A percentile compares a stretch with the other conserved stretches of the same genome.
These are phyloP conservation scores for Thecamonas trahens DNA, from an alignment of 78 protist species.

Conservation along the genomic window DNA sequence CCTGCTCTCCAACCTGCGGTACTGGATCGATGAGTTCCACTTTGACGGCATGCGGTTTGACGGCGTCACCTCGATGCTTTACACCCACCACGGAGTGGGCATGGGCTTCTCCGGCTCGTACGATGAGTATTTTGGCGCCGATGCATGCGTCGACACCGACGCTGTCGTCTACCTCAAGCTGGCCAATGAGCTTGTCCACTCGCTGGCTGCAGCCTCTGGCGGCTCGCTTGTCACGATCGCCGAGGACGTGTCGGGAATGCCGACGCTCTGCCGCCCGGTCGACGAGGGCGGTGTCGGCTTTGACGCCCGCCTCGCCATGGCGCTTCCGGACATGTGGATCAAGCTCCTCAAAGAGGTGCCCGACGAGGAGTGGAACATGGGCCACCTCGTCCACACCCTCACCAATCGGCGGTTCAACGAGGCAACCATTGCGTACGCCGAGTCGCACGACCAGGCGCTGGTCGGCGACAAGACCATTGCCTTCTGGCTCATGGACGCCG, in stretches of 20 bases:
- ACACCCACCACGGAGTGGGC: no score
- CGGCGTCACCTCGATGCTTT: conserved; percentile 78
- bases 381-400: conserved; percentile 55
- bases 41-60: conserved; percentile 98
- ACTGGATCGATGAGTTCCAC: conserved; percentile 59
- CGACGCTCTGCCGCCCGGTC: conserved; percentile 78
- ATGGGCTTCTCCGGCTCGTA: conserved; percentile 57
- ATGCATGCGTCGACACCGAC: conserved; percentile 72
- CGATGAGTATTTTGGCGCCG: conserved; percentile 75
- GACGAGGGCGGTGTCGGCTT: conserved; percentile 91
- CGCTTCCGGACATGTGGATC: conserved; percentile 93
- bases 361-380: conserved; percentile 89
- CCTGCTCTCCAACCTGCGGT: conserved; percentile 77
- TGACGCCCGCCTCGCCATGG: conserved; percentile 81
- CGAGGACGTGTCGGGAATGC: conserved; percentile 90
- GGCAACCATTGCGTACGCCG: conserved; percentile 59
- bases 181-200: conserved; percentile 10
- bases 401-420: conserved; percentile 78
- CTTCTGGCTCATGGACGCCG: conserved; percentile 94
- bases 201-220: neutral
- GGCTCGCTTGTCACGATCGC: conserved; percentile 71
- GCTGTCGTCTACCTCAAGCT: conserved; percentile 54
- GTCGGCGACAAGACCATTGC: conserved; percentile 96
- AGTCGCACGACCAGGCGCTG: conserved; percentile 71
- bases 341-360: conserved; percentile 65